Evolutionary conservation across 2,329 filamentous ascomycete genomes (phyloP), one percentile per base, ranked within the genome.

Genomic region (Aspergillus cejpii): DNA sequence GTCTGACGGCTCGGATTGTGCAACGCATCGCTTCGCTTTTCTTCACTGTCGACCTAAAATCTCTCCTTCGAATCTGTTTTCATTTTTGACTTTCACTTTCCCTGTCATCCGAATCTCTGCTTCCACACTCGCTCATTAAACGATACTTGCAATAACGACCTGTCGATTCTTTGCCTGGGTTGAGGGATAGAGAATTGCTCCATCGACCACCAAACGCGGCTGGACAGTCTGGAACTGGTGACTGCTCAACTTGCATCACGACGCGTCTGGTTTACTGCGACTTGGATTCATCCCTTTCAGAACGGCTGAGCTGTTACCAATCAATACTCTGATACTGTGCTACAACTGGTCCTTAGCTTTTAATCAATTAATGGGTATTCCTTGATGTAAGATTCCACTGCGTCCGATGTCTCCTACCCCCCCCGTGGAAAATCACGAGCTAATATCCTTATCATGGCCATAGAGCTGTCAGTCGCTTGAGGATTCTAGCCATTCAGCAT

Each of bases 401-500:
- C 31, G 17, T 8, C 31, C 17, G 6, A 6, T 51, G 3, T 20
- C 17, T n/a, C 21, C 6, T 21, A 39, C n/a, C 21, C 24, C 8
- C n/a, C 21, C 7, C 6, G 11, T 39, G 24, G 15, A 28, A 31
- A n/a, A 14, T 8, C 28, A 39, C 26, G 36, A 34, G 19, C 39
- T 48, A 29, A 45, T 12, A 26, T 21, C 38, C 17, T 21, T 39
- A 8, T 10, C 19, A n/a, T 34, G 3, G 15, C 31, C 19, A 24
- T 43, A 49, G 45, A 49, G 20, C 43, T 49, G 17, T 41, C 24
- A 21, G 39, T 38, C 41, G 28, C 39, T 48, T 41, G 34, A 44
- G 43, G 36, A 53, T 48, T 39, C 39, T 44, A 38, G 45, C 34
- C 48, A 41, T 39, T 39, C 45, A 52, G 41, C 65, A 78, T 79